These are phyloP conservation scores for Pleurotus tuoliensis DNA, from an alignment of 768 basidiomycete genomes.

Conservation along the genomic window DNA sequence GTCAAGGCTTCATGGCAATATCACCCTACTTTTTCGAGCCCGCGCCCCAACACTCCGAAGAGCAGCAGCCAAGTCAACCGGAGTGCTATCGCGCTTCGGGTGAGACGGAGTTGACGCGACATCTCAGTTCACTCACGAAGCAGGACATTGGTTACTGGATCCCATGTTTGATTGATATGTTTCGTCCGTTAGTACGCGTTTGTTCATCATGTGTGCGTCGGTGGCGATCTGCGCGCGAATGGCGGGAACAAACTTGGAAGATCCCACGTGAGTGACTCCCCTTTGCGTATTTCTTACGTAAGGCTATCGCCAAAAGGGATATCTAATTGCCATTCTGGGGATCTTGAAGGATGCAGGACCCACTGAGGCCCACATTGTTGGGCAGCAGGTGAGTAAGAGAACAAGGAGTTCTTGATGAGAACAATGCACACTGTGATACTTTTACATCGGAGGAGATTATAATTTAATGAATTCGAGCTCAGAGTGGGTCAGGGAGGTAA, in stretches of 20 bases:
- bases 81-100: conserved; percentile 25
- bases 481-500: no score
- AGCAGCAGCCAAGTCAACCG: conserved; percentile 47
- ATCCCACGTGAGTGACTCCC: conserved; percentile 2
- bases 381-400: neutral
- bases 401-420: neutral
- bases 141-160: neutral
- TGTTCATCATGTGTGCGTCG: conserved; percentile 14
- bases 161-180: neutral
- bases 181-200: conserved; percentile 25
- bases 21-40: conserved; percentile 52
- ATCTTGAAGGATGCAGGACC: conserved; percentile 1
- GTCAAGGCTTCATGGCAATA: conserved; percentile 23
- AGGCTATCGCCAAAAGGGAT: neutral
- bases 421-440: neutral
- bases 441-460: neutral
- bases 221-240: neutral
- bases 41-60: conserved; percentile 57
- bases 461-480: no score
- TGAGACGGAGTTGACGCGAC: conserved; percentile 10
- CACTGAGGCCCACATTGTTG: neutral
- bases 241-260: neutral
- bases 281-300: neutral
- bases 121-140: conserved; percentile 2
- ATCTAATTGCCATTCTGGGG: neutral